Evolutionary conservation across 768 basidiomycete species (phyloP).

Genomic region (Trametes cubensis): DNA sequence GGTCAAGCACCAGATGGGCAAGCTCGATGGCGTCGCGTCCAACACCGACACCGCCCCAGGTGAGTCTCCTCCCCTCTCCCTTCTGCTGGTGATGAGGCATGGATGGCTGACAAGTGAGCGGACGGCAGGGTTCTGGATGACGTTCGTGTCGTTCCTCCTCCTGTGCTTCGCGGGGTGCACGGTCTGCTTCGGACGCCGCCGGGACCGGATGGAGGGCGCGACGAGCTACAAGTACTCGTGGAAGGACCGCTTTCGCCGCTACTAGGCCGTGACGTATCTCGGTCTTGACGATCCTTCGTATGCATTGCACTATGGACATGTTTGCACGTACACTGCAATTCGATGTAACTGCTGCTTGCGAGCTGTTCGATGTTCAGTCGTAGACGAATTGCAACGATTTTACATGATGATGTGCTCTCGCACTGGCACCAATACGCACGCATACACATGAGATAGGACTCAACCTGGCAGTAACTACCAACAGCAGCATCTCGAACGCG

Average conservation of each 20-base stretch:
- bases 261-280: not conserved
- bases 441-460: too few species aligned
- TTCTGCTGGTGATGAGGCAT: too few species aligned
- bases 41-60: constrained; percentile 65
- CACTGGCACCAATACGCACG: too few species aligned
- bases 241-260: constrained; percentile 34
- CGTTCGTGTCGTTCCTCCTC: constrained; percentile 65
- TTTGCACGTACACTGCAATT: too few species aligned
- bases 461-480: too few species aligned
- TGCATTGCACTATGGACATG: too few species aligned
- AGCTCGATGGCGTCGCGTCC: constrained; percentile 47
- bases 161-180: constrained; percentile 67
- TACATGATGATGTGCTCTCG: too few species aligned
- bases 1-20: constrained; percentile 58
- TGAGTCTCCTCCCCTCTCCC: constrained; percentile 35
- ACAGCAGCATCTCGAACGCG: too few species aligned
- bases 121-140: constrained; percentile 70
- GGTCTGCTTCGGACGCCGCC: constrained; percentile 69
- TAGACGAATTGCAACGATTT: too few species aligned
- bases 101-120: constrained; percentile 3
- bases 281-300: too few species aligned
- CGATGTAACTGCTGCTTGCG: too few species aligned
- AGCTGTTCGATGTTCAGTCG: too few species aligned
- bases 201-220: constrained; percentile 49
- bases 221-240: constrained; percentile 37